phyloP scores from a whole-genome alignment of 2,329 filamentous ascomycete genomes.

The Thielaviopsis musarum region DNA sequence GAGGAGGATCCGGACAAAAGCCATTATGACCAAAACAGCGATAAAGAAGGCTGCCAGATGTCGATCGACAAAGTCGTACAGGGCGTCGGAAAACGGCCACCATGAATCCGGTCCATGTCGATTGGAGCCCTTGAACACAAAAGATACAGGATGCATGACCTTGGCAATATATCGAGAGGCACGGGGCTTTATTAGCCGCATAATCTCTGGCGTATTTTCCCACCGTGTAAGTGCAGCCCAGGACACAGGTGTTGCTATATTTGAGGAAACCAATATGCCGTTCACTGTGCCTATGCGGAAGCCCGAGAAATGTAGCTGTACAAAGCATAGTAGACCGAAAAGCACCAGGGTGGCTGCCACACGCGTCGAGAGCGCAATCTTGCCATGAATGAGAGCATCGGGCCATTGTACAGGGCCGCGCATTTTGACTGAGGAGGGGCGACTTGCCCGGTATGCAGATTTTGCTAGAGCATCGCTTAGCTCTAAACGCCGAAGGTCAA shows the following conservation, averaged over 20 bases:
- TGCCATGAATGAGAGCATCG: constrained; percentile 45
- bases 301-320: constrained; percentile 66
- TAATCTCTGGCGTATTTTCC: constrained; percentile 35
- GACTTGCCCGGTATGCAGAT: constrained; percentile 15
- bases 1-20: constrained; percentile 52
- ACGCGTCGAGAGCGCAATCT: constrained; percentile 50
- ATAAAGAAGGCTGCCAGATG: constrained; percentile 43
- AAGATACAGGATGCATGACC: constrained; percentile 58
- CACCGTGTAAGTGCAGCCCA: constrained; percentile 1
- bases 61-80: constrained; percentile 49
- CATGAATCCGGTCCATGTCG: constrained; percentile 34
- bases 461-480: constrained; percentile 54
- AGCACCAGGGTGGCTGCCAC: constrained; percentile 61
- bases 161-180: constrained; percentile 55
- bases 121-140: constrained; percentile 52
- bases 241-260: background rate
- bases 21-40: constrained; percentile 43
- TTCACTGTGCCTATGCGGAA: background rate
- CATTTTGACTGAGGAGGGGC: constrained; percentile 14
- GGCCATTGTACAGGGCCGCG: constrained; percentile 28
- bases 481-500: constrained; percentile 62
- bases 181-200: constrained; percentile 56
- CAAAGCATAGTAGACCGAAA: constrained; percentile 52
- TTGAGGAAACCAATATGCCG: background rate
- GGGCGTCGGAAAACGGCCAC: constrained; percentile 22